Conservation (phyloP, 2,329 filamentous ascomycete genomes). For the Seiridium unicorne region DNA sequence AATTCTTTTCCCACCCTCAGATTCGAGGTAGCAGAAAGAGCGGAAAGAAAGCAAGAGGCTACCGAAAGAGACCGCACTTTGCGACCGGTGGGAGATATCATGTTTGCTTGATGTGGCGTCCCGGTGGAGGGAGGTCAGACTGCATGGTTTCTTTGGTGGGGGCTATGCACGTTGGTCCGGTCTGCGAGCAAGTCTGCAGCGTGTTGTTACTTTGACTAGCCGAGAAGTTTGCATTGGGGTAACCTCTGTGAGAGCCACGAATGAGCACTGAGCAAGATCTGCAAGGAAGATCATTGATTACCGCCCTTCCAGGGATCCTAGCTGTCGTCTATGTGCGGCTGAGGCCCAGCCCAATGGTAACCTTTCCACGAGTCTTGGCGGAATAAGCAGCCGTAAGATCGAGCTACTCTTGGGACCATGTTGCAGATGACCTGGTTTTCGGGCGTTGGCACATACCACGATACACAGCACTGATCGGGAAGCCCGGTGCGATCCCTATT, state of each 20-base stretch:
- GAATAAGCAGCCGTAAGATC: not conserved
- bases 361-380: not conserved
- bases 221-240: not conserved
- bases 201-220: not conserved
- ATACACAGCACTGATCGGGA: too few relatives aligned
- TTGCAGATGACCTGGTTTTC: too few relatives aligned
- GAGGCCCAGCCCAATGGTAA: not conserved
- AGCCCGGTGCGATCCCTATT: too few relatives aligned
- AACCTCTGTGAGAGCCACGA: not conserved
- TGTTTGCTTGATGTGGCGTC: not conserved
- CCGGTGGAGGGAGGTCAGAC: not conserved
- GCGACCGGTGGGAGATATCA: not conserved
- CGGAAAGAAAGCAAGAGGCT: not conserved
- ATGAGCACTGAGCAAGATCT: not conserved
- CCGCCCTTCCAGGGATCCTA: not conserved
- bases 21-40: not conserved
- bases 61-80: not conserved
- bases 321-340: not conserved
- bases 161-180: not conserved
- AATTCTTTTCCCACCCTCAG: not conserved
- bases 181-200: not conserved
- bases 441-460: too few relatives aligned
- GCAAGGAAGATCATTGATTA: not conserved
- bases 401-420: too few relatives aligned
- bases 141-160: not conserved